Conservation (phyloP, 306 rosid genomes). For the Begonia masoniana region DNA sequence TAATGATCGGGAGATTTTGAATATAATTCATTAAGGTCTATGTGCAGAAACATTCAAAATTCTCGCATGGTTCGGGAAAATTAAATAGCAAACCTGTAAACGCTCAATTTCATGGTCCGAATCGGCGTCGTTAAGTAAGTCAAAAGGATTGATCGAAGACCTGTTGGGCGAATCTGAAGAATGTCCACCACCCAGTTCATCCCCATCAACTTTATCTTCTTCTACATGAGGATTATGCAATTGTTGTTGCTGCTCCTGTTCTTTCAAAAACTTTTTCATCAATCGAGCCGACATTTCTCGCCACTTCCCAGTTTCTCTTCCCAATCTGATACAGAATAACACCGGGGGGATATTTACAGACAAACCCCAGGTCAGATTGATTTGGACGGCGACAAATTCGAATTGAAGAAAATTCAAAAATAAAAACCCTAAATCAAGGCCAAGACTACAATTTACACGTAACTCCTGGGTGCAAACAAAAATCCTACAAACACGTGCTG, state of each 20-base stretch:
- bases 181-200: constrained; percentile 14
- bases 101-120: constrained; percentile 16
- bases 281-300: constrained; percentile 63
- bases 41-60: not conserved
- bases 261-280: constrained; percentile 56
- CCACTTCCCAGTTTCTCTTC: not conserved
- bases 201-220: constrained; percentile 16
- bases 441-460: no score
- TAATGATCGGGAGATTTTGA: no score
- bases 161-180: constrained; percentile 20
- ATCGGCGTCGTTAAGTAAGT: constrained; percentile 49
- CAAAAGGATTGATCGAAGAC: constrained; percentile 63
- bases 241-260: constrained; percentile 27
- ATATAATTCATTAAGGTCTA: no score
- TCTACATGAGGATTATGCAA: constrained; percentile 8
- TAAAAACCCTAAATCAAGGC: no score
- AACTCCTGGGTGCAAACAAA: no score
- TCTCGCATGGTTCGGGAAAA: not conserved
- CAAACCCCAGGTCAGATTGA: no score
- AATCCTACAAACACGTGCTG: no score
- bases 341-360: no score
- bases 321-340: not conserved
- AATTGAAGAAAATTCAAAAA: no score
- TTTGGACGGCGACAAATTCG: no score
- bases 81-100: constrained; percentile 36